Base-by-base conservation (phyloP, 2,329 filamentous ascomycete species). In the Sporothrix luriei region DNA sequence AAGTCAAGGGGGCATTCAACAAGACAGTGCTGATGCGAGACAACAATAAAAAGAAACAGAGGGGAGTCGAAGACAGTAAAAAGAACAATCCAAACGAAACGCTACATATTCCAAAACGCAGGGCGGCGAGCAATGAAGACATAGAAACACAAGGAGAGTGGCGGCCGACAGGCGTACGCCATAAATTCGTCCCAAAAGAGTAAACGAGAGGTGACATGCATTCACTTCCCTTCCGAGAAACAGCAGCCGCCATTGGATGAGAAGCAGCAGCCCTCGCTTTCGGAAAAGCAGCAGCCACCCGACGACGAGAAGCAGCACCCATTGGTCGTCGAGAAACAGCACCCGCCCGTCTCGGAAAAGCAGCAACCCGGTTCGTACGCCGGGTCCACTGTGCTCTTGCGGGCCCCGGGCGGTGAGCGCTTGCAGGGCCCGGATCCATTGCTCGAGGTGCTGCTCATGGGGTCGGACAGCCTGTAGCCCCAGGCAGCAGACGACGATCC, bases 181-280 rank as follows among this genome's bases (percentile, higher is more conserved):
- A 7, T 33, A 33, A 5, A 7, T 7, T 33, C 6, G 33, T 33
- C 33, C 3, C 33, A 33, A 9, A 33, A 33, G 33, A 33, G 33
- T 33, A 33, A 33, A 33, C 33, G 33, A 33, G 33, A 7, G 4
- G 33, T 33, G 33, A 9, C 33, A 33, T 9, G 33, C 40, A 43
- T 16, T 54, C 33, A 26, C 13, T 55, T 43, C 65, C 51, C 65
- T 55, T 26, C 62, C 26, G 69, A 69, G 38, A 66, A 73, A 33
- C 65, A 73, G 51, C 70, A 73, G 1, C 66, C 73, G 19, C 71
- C 72, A 29, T 62, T 62, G 19, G 68, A 33, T 49, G 68, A 71
- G 66, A 71, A 73, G 66, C 71, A 75, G 59, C 71, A 74, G 16
- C 71, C 74, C 16, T 72, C 74, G 49, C 54, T 69, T 10, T 48